These are phyloP conservation scores for Fusarium brachygibbosum DNA, from an alignment of 2,329 filamentous ascomycete genomes.

Conservation along the genomic window DNA sequence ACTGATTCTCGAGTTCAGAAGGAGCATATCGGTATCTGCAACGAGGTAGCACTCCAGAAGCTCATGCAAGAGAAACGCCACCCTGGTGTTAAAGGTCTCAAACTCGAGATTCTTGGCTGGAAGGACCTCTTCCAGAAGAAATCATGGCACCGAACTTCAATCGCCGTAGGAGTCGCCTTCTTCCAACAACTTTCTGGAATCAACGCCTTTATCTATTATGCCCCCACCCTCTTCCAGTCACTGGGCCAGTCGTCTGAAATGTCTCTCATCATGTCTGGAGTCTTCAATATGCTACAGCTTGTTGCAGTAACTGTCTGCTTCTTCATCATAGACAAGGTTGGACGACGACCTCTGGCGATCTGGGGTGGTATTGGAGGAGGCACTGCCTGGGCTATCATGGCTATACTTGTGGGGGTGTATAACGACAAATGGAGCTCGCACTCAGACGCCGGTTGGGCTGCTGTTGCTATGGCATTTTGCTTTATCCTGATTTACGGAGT, in stretches of 20 bases:
- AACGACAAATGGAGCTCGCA: slow-evolving; percentile 32
- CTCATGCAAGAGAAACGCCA: slow-evolving; percentile 12
- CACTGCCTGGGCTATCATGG: slow-evolving; percentile 31
- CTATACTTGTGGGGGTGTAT: slow-evolving; percentile 29
- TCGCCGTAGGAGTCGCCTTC: slow-evolving; percentile 41
- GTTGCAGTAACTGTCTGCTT: slow-evolving; percentile 47
- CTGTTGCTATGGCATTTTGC: slow-evolving; percentile 30
- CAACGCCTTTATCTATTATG: slow-evolving; percentile 46
- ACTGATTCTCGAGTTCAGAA: slow-evolving; percentile 57
- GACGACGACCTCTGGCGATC: slow-evolving; percentile 45
- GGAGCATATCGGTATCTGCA: background rate
- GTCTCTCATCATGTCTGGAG: slow-evolving; percentile 51
- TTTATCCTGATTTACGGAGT: slow-evolving; percentile 20
- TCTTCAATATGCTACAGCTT: slow-evolving; percentile 55
- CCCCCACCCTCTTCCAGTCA: slow-evolving; percentile 46
- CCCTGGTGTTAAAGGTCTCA: background rate
- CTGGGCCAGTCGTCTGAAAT: slow-evolving; percentile 49
- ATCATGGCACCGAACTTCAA: slow-evolving; percentile 11
- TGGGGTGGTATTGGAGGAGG: slow-evolving; percentile 32
- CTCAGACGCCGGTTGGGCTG: slow-evolving; percentile 30
- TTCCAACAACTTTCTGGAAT: slow-evolving; percentile 47
- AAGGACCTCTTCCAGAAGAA: slow-evolving; percentile 18
- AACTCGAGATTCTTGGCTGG: slow-evolving; percentile 24
- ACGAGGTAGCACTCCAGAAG: slow-evolving; percentile 1
- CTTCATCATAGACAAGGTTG: slow-evolving; percentile 51